Percentiles rank a stretch among this genome's conserved stretches.
These are phyloP conservation scores for Scheffersomyces titani DNA, from an alignment of 1,139 yeast genomes.

Conservation along the genomic window DNA sequence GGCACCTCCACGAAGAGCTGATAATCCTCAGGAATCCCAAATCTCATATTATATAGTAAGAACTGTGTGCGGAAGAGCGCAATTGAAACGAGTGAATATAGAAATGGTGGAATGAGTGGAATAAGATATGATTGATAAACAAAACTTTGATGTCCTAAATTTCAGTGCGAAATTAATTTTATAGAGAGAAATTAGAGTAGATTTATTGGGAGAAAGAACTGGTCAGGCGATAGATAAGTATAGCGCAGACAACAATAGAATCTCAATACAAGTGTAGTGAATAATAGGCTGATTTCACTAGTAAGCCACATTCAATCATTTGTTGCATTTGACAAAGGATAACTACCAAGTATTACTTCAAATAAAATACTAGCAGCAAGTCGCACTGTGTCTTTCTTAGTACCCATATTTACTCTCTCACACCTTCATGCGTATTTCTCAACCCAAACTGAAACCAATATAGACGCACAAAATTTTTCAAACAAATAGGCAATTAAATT, in stretches of 20 bases:
- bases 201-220: neutral
- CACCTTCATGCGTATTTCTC: neutral
- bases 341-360: neutral
- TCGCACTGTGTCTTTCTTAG: neutral
- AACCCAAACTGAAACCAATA: constrained; percentile 1
- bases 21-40: constrained; percentile 5
- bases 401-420: neutral
- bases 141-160: no score
- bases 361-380: neutral
- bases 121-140: no score
- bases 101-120: neutral
- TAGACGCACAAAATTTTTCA: constrained; percentile 1
- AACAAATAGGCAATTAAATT: neutral
- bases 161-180: neutral
- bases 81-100: neutral
- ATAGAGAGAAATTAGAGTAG: neutral
- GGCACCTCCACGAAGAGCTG: neutral
- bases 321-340: neutral
- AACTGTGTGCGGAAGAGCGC: neutral
- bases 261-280: neutral
- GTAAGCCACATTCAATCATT: neutral
- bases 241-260: neutral
- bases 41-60: constrained; percentile 4
- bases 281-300: neutral
- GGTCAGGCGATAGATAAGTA: neutral